A percentile compares a stretch with the other conserved stretches of the same genome.
phyloP scores from a whole-genome alignment of 169 alveolate species.

The Plasmodium vinckei region DNA sequence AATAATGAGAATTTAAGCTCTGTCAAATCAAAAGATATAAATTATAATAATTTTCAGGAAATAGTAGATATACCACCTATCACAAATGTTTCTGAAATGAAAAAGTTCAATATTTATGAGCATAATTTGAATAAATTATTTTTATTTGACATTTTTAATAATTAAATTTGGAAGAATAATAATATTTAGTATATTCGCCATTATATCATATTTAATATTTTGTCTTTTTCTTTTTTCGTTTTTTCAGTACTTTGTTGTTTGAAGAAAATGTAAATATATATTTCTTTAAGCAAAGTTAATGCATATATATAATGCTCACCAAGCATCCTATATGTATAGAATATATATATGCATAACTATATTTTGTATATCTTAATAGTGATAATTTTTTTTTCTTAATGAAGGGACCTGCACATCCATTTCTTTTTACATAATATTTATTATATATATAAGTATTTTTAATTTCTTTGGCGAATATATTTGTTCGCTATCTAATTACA shows the following conservation, averaged over 20 bases:
- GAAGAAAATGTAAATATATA: conserved; percentile 4
- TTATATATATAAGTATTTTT: too few relatives aligned
- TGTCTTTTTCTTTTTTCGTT: not conserved
- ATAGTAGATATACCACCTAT: conserved; percentile 39
- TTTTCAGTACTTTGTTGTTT: conserved; percentile 17
- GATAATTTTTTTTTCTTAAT: too few relatives aligned
- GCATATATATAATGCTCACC: conserved; percentile 22
- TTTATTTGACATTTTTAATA: conserved; percentile 67
- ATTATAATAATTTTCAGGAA: conserved; percentile 35
- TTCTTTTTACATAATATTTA: too few relatives aligned
- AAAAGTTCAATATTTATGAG: conserved; percentile 64
- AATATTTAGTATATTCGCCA: not conserved
- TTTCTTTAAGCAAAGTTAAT: conserved; percentile 17
- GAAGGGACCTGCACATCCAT: too few relatives aligned
- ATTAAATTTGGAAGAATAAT: not conserved
- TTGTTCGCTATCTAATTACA: too few relatives aligned
- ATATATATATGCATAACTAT: too few relatives aligned
- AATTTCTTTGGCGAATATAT: too few relatives aligned
- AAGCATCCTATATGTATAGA: conserved; percentile 11
- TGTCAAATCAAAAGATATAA: conserved; percentile 40
- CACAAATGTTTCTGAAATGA: conserved; percentile 59
- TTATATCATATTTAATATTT: not conserved
- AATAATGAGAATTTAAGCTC: conserved; percentile 36
- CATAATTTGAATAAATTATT: conserved; percentile 64
- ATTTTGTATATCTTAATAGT: not conserved